Percentiles rank a stretch among this genome's conserved stretches.
phyloP scores from a whole-genome alignment of 305 asterid genomes.

The Fraxinus ornus region DNA sequence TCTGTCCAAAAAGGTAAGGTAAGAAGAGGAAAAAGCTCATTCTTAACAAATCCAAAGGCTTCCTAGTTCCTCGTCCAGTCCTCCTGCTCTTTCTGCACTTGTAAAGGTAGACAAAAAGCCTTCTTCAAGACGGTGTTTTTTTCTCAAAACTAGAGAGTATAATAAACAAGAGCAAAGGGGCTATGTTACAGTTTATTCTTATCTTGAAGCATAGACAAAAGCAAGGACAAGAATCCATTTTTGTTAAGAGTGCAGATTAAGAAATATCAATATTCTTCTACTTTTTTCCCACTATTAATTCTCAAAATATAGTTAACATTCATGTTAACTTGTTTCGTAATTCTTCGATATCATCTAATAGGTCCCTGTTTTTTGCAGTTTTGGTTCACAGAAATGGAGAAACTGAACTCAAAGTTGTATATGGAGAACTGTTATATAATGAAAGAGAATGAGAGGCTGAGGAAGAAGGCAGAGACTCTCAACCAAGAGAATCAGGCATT shows the following conservation, averaged over 20 bases:
- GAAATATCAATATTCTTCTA: conserved; percentile 20
- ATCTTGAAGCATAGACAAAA: conserved; percentile 42
- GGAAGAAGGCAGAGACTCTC: conserved; percentile 74
- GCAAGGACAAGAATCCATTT: conserved; percentile 49
- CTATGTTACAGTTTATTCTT: conserved; percentile 9
- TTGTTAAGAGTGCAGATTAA: conserved; percentile 47
- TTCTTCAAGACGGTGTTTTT: background rate
- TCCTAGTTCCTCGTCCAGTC: background rate
- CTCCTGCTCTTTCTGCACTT: background rate
- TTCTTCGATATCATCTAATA: background rate
- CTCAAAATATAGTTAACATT: background rate
- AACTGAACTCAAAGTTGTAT: conserved; percentile 62
- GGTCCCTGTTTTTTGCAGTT: background rate
- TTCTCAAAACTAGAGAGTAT: too few relatives aligned
- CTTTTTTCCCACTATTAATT: background rate
- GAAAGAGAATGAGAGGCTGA: conserved; percentile 75
- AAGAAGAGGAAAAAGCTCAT: background rate
- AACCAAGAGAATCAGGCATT: conserved; percentile 77
- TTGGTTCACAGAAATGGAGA: conserved; percentile 43
- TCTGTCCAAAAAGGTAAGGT: background rate
- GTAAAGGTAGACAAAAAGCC: background rate
- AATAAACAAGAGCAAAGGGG: background rate
- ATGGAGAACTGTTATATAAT: conserved; percentile 67
- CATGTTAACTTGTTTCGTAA: background rate
- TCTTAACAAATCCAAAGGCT: background rate